Base-by-base conservation (phyloP, 257 asterid genomes). In the Solanum gandarillasii region DNA sequence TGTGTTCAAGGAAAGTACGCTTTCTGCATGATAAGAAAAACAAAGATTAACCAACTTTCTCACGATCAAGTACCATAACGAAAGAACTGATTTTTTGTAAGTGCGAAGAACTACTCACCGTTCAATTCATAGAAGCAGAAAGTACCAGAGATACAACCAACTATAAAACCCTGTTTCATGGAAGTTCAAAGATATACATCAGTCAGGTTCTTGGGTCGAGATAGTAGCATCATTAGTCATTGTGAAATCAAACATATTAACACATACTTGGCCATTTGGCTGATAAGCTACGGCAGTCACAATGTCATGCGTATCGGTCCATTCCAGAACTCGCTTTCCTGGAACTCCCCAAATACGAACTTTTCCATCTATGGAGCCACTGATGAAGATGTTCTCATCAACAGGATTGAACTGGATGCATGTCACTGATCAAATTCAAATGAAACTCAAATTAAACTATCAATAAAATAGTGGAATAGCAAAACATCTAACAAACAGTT, bases 311-410 rank as follows among this genome's bases (percentile, higher is more conserved):
- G 81, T 87, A 60, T 94, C 91, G 20, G 94, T 92, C 99, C 99
- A 96, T 74, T 93, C 94, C 86, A 92, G 86, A 2, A 96, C 99
- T 89, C 98, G 91, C 86, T 86, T 90, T 70, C 88, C 90, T 4
- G 14, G 82, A 46, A 95, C 92, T 70, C 96, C 95, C 98, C 98
- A 96, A 87, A 95, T 92, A 75, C 98, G 93, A 88, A 94, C 95
- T 91, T 93, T 95, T n/a, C 97, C 98, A 85, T 96, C 99, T 6
- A 95, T 92, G 76, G 94, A 95, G 31, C 99, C 99, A 55, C 95
- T 94, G 38, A 94, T 91, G 93, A 96, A 96, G 90, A 88, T 85
- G 88, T 89, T 91, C 83, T 96, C 98, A 34, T 96, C 94, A 72
- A 85, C 89, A 18, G 99, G 99, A 89, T 96, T 93, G 91, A 96